Evolutionary conservation across 1,284 basidiomycete genomes (phyloP).

Genomic region (Trichosporon faecale): DNA sequence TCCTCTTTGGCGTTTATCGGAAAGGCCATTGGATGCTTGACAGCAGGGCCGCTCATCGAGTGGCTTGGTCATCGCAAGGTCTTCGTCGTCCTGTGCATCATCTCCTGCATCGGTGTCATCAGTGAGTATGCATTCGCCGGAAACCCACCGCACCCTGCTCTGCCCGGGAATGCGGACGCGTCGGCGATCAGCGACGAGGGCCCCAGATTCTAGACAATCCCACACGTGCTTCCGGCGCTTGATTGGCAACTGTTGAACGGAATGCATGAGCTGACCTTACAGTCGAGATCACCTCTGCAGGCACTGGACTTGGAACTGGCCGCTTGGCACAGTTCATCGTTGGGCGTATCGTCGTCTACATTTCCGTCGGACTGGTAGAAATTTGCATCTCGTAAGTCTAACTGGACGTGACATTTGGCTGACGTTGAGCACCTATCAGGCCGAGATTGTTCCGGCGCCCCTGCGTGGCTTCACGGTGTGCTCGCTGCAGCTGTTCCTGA

Average conservation of each 20-base stretch:
- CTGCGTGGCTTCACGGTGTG: slow-evolving; percentile 17
- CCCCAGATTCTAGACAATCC: neutral
- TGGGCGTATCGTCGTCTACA: slow-evolving; percentile 24
- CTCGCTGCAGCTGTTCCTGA: slow-evolving; percentile 17
- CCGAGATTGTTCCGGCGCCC: slow-evolving; percentile 19
- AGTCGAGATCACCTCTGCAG: slow-evolving; percentile 18
- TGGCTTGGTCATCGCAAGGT: slow-evolving; percentile 18
- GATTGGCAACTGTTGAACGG: neutral
- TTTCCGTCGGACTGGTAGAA: slow-evolving; percentile 20
- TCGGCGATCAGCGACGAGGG: neutral
- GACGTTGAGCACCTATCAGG: slow-evolving; percentile 19
- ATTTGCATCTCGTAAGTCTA: slow-evolving; percentile 15
- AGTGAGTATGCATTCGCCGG: slow-evolving; percentile 2
- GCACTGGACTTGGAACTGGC: neutral
- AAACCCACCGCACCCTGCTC: neutral
- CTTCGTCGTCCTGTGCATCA: slow-evolving; percentile 8
- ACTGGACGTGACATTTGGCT: neutral
- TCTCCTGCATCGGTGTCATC: slow-evolving; percentile 16
- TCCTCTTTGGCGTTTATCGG: slow-evolving; percentile 21
- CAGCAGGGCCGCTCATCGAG: slow-evolving; percentile 17
- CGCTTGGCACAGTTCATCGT: slow-evolving; percentile 22
- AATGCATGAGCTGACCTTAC: neutral
- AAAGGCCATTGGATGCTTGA: slow-evolving; percentile 18
- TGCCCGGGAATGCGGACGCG: neutral
- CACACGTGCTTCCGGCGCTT: neutral